Evolutionary conservation across 2,329 filamentous ascomycete genomes (phyloP).

Genomic region (Botrytis fragariae): DNA sequence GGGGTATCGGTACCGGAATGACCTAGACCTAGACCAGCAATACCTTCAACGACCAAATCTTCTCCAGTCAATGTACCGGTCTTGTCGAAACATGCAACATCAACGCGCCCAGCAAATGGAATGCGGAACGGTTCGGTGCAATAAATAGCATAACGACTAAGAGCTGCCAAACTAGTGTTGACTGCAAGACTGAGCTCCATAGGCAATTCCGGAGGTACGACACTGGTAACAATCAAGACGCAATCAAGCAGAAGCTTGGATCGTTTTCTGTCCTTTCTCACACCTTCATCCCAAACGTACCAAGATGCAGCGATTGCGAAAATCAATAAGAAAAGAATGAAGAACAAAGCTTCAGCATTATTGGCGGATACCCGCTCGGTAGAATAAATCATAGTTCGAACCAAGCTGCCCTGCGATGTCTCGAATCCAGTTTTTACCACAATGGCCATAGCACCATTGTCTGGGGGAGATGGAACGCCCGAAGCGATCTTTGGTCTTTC

Average conservation of each 20-base stretch:
- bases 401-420: constrained; percentile 94
- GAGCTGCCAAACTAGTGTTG: constrained; percentile 91
- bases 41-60: constrained; percentile 93
- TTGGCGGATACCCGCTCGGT: constrained; percentile 99
- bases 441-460: constrained; percentile 89
- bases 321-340: constrained; percentile 93
- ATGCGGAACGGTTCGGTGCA: constrained; percentile 99
- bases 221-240: constrained; percentile 94
- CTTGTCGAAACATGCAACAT: constrained; percentile 98
- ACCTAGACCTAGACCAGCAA: constrained; percentile 81
- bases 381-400: constrained; percentile 99
- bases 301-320: constrained; percentile 97
- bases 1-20: constrained; percentile 62
- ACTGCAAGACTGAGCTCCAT: constrained; percentile 98
- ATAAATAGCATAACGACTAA: constrained; percentile 96
- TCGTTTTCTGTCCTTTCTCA: constrained; percentile 88
- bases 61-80: constrained; percentile 96
- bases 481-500: constrained; percentile 69
- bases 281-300: constrained; percentile 99
- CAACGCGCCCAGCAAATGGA: constrained; percentile 90
- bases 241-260: constrained; percentile 97
- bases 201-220: constrained; percentile 95
- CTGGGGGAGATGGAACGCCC: constrained; percentile 79
- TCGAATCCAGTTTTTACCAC: constrained; percentile 98
- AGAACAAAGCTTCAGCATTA: constrained; percentile 92